These are phyloP conservation scores for Rhodotorula babjevae DNA, from an alignment of 768 basidiomycete genomes.

Conservation along the genomic window DNA sequence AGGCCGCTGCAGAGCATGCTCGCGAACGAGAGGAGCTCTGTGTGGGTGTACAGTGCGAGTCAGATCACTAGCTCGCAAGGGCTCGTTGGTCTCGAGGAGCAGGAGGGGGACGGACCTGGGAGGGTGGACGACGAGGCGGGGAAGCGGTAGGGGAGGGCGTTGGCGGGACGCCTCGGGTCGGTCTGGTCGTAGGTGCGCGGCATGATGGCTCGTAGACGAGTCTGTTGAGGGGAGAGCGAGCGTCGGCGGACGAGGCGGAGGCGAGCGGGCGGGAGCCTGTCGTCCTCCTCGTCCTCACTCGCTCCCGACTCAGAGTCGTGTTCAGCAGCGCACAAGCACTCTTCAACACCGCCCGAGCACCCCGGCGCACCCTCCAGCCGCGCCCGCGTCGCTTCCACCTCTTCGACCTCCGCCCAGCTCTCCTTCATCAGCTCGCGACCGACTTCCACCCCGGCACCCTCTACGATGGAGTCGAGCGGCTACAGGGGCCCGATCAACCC, in stretches of 20 bases:
- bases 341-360: too few relatives aligned
- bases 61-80: too few relatives aligned
- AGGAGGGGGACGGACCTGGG: conserved; percentile 2
- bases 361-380: too few relatives aligned
- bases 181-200: conserved; percentile 12
- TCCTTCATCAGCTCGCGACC: background rate
- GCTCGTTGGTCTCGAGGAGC: too few relatives aligned
- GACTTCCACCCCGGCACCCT: background rate
- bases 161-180: conserved; percentile 4
- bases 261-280: too few relatives aligned
- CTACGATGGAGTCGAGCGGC: background rate
- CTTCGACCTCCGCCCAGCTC: too few relatives aligned
- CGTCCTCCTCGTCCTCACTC: too few relatives aligned
- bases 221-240: background rate
- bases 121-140: background rate
- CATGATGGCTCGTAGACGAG: background rate
- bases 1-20: conserved; percentile 15
- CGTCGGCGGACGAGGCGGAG: background rate
- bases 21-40: conserved; percentile 14
- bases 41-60: background rate
- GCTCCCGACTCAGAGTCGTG: too few relatives aligned
- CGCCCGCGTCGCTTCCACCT: too few relatives aligned
- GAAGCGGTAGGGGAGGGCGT: conserved; percentile 14
- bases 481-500: conserved; percentile 17
- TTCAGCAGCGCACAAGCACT: too few relatives aligned